Evolutionary conservation across 352 stramenopile genomes (phyloP), one percentile per base, ranked within the genome.

Genomic region (Blastocystis sp.): DNA sequence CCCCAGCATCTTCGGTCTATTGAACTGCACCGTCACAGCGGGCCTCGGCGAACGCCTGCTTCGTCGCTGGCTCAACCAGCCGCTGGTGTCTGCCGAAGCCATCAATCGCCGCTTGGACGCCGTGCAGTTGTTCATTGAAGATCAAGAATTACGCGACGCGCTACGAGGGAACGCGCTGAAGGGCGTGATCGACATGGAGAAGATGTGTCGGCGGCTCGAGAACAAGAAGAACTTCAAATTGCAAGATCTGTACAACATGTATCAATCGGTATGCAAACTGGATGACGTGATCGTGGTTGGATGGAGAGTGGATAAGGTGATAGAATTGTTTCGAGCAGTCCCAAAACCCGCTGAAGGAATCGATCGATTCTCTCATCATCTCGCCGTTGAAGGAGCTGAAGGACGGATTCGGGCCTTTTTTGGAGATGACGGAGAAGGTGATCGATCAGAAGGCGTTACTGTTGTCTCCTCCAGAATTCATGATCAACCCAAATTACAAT

Each of bases 61-160:
- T 38, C 93, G 98, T 90, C 91, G 95, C n/a, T 99, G 96, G 96
- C 94, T 99, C 69, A 92, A 95, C 64, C 95, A 98, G 90, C 97
- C 97, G 28, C 91, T 98, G 28, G 89, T 97, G 0, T 91, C 98
- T 82, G 89, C 95, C 0, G 86, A 90, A 9, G 88, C 91, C 21
- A 98, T 99, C 87, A 81, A 92, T 28, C 89, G 89, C 40, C 93
- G 96, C 43, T 95, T 98, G 86, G 92, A 96, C 79, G 89, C 96
- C 14, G 95, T 98, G 4, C 92, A 94, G 60, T 89, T 93, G 34
- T 95, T 98, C 89, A 92, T 98, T 19, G 91, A 98, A 62, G 92
- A 97, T 17, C 89, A 92, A 14, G 93, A 92, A 0, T 86, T 95
- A 34, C 93, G 93, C 40, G 94, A 96, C 90, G 92, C 95, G 87